Evolutionary conservation across 192 early-diverging fungal species (phyloP).

Genomic region (Rhizoclosmatium sp.): DNA sequence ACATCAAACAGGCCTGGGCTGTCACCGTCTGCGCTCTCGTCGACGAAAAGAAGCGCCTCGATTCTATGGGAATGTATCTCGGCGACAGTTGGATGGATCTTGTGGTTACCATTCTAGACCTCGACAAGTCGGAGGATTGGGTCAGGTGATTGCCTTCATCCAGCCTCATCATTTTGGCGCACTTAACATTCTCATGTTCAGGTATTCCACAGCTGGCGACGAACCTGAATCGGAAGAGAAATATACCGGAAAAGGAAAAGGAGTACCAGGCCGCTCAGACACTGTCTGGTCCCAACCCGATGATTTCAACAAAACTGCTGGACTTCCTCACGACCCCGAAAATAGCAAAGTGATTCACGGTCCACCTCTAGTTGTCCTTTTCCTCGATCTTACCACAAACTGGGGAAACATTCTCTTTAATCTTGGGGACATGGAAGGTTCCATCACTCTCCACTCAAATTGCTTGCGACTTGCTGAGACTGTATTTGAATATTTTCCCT

Average conservation of each 20-base stretch:
- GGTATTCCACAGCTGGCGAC: not conserved
- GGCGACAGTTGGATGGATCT: constrained; percentile 11
- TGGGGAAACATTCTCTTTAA: constrained; percentile 57
- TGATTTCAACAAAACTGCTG: not conserved
- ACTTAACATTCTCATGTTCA: not conserved
- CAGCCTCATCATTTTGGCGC: not conserved
- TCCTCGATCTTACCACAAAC: constrained; percentile 60
- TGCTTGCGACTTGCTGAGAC: constrained; percentile 55
- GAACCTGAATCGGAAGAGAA: not conserved
- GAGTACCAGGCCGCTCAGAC: not conserved
- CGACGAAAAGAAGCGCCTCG: constrained; percentile 5
- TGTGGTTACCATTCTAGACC: not conserved
- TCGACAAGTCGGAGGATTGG: constrained; percentile 8
- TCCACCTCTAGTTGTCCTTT: constrained; percentile 62
- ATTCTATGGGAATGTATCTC: not conserved
- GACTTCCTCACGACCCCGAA: not conserved
- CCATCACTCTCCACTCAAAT: constrained; percentile 57
- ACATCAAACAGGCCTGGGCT: constrained; percentile 5
- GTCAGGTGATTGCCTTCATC: not conserved
- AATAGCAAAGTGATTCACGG: constrained; percentile 43
- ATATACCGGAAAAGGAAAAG: not conserved
- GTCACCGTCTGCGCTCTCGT: constrained; percentile 12
- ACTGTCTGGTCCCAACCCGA: not conserved
- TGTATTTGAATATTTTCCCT: constrained; percentile 58
- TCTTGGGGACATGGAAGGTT: constrained; percentile 51